Evolutionary conservation across 805 yeast species (phyloP).

Genomic region (Teunomyces panamensis): DNA sequence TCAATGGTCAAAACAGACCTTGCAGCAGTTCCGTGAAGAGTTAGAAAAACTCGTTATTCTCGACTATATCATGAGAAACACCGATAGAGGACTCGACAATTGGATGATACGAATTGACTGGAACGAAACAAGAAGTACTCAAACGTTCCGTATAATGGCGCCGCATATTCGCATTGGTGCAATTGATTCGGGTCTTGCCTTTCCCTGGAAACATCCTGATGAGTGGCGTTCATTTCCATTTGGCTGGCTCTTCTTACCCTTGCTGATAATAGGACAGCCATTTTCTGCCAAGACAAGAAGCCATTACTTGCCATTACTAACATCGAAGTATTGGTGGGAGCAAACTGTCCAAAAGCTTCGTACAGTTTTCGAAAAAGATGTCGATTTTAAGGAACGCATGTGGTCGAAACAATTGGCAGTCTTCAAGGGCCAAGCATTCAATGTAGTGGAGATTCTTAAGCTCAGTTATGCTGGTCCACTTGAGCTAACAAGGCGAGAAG

Average conservation of each 20-base stretch:
- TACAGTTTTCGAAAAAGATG: constrained; percentile 50
- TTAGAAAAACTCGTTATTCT: constrained; percentile 66
- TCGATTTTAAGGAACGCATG: constrained; percentile 62
- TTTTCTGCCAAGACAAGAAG: constrained; percentile 53
- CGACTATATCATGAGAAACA: constrained; percentile 71
- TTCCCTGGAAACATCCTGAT: constrained; percentile 82
- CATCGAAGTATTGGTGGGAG: constrained; percentile 72
- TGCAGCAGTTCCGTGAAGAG: constrained; percentile 55
- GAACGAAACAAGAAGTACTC: constrained; percentile 13
- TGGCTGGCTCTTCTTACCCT: constrained; percentile 73
- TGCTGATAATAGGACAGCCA: constrained; percentile 63
- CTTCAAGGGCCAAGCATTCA: constrained; percentile 74
- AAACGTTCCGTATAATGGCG: constrained; percentile 9
- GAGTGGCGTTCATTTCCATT: constrained; percentile 79
- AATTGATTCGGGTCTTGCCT: constrained; percentile 70
- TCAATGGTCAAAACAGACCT: constrained; percentile 50
- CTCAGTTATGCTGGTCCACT: constrained; percentile 60
- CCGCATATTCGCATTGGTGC: constrained; percentile 61
- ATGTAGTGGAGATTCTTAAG: constrained; percentile 64
- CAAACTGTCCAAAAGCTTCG: constrained; percentile 47
- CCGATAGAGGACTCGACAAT: constrained; percentile 72
- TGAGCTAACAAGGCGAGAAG: constrained; percentile 58
- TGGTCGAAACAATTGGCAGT: constrained; percentile 69
- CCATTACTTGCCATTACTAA: constrained; percentile 56
- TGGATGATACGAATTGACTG: constrained; percentile 71